Percentiles rank a stretch among this genome's conserved stretches.
phyloP scores from a whole-genome alignment of 106 monocot species.

The Ottelia alismoides region DNA sequence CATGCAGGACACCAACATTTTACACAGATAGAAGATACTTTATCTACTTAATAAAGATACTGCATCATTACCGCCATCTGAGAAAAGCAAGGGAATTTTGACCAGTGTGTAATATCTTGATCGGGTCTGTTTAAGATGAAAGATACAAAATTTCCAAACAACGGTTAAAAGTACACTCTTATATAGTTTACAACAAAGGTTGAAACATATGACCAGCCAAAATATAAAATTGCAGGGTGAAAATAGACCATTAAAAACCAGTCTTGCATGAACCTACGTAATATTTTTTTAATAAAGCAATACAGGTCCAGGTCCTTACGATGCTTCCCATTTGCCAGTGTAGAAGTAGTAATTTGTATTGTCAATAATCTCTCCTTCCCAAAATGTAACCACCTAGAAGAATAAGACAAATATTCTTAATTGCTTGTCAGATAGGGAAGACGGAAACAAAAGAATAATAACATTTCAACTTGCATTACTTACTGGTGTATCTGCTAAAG shows the following conservation, averaged over 20 bases:
- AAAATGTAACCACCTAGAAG: slow-evolving; percentile 86
- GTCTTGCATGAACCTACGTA: no score
- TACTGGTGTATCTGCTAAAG: slow-evolving; percentile 93
- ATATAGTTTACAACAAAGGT: no score
- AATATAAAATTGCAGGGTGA: no score
- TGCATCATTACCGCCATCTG: slow-evolving; percentile 48
- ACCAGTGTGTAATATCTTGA: slow-evolving; percentile 93
- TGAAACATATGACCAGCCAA: no score
- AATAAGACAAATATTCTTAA: not conserved
- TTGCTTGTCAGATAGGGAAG: no score
- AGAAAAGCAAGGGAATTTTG: slow-evolving; percentile 72
- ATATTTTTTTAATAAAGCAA: no score
- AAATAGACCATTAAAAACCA: no score
- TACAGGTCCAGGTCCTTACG: slow-evolving; percentile 26
- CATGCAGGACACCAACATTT: not conserved
- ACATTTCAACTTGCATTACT: no score
- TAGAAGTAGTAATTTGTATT: slow-evolving; percentile 82
- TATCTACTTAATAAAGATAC: no score
- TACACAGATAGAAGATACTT: no score
- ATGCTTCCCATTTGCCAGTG: slow-evolving; percentile 98
- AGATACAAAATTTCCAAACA: not conserved
- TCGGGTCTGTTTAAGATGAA: slow-evolving; percentile 46
- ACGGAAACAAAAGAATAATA: no score
- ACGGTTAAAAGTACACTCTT: not conserved
- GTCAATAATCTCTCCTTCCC: slow-evolving; percentile 98